These are phyloP conservation scores for Adansonia grandidieri DNA, from an alignment of 441 rosid species.

Conservation along the genomic window DNA sequence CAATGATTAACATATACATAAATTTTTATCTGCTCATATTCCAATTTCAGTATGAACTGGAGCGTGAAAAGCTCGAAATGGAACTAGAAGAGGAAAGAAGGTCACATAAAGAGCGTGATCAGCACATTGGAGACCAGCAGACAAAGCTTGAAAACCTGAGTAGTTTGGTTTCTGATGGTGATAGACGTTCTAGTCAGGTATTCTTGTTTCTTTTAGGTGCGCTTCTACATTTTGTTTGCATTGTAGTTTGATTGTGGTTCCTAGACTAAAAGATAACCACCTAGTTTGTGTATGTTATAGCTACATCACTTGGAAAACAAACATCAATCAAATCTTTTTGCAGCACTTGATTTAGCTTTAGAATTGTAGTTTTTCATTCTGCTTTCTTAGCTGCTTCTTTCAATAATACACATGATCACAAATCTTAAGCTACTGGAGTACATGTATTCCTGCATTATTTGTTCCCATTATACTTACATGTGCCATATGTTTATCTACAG, in stretches of 20 bases:
- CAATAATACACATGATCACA: constrained; percentile 7
- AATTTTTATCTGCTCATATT: background rate
- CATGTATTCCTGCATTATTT: constrained; percentile 3
- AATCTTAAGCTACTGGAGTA: background rate
- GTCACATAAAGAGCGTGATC: constrained; percentile 69
- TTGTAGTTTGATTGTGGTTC: background rate
- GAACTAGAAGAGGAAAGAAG: constrained; percentile 86
- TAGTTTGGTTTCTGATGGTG: constrained; percentile 52
- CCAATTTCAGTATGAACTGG: constrained; percentile 75
- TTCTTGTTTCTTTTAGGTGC: background rate
- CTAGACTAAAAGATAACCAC: background rate
- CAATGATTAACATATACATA: background rate
- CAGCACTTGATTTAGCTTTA: constrained; percentile 7
- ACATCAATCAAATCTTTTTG: background rate
- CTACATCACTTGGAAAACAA: background rate
- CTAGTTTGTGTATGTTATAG: background rate
- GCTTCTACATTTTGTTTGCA: background rate
- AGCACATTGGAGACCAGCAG: constrained; percentile 70
- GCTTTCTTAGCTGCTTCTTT: background rate
- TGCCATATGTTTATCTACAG: background rate
- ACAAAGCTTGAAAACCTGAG: constrained; percentile 68
- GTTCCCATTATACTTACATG: background rate
- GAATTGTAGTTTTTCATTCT: background rate
- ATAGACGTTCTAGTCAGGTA: constrained; percentile 62
- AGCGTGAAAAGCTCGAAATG: constrained; percentile 79